A percentile compares a stretch with the other conserved stretches of the same genome.
Evolutionary conservation across 2,329 filamentous ascomycete genomes (phyloP).

Genomic region (Alternaria sp.): DNA sequence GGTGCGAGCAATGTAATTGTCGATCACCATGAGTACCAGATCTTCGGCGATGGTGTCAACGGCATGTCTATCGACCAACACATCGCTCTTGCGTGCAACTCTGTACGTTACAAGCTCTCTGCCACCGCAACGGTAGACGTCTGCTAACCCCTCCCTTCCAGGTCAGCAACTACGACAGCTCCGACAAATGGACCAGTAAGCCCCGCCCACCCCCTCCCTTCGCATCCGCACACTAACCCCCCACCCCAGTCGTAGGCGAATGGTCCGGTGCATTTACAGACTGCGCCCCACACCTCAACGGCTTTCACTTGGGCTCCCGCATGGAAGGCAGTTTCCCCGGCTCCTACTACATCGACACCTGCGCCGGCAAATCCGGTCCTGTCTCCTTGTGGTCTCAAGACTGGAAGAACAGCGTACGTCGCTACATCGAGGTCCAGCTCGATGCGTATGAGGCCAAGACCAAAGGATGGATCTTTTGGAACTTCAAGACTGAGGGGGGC

Average conservation of each 20-base stretch:
- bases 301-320: slow-evolving; percentile 59
- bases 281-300: slow-evolving; percentile 58
- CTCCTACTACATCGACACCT: slow-evolving; percentile 59
- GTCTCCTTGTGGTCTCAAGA: slow-evolving; percentile 56
- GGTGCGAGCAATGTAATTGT: slow-evolving; percentile 62
- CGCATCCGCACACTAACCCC: neutral
- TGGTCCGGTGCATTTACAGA: slow-evolving; percentile 72
- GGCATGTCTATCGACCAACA: slow-evolving; percentile 60
- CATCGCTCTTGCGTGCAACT: slow-evolving; percentile 61
- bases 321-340: slow-evolving; percentile 62
- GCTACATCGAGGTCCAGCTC: slow-evolving; percentile 63
- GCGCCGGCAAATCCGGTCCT: slow-evolving; percentile 57
- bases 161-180: slow-evolving; percentile 52
- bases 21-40: slow-evolving; percentile 73
- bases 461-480: slow-evolving; percentile 64
- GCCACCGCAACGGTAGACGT: no score
- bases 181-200: slow-evolving; percentile 65
- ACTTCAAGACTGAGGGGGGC: slow-evolving; percentile 61
- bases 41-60: slow-evolving; percentile 61
- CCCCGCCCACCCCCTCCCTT: neutral
- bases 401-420: slow-evolving; percentile 55
- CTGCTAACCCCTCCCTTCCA: slow-evolving; percentile 1
- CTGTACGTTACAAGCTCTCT: slow-evolving; percentile 39
- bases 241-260: slow-evolving; percentile 63
- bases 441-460: slow-evolving; percentile 58